phyloP scores from a whole-genome alignment of 2,329 filamentous ascomycete genomes.

The Colletotrichum plurivorum region DNA sequence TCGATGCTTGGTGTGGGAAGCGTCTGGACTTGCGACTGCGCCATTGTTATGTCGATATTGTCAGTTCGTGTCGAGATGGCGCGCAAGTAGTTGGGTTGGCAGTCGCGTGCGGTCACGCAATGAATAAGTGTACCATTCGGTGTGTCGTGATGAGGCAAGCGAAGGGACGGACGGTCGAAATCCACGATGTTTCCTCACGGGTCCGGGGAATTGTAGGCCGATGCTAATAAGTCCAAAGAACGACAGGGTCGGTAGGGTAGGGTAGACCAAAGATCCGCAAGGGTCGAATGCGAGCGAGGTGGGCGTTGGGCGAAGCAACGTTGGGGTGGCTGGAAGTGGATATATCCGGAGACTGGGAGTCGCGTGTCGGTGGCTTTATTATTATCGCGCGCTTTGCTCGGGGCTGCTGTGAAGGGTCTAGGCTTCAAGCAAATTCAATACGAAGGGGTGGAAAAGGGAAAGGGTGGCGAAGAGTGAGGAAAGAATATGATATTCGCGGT shows the following conservation, averaged over 20 bases:
- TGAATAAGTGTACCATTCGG: conserved; percentile 33
- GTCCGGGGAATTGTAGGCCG: conserved; percentile 15
- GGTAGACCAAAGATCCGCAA: background rate
- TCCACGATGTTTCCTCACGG: no score
- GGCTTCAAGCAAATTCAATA: background rate
- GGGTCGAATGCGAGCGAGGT: conserved; percentile 1
- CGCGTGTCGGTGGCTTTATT: conserved; percentile 29
- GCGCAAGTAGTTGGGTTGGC: conserved; percentile 21
- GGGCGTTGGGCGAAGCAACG: conserved; percentile 22
- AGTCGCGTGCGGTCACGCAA: conserved; percentile 32
- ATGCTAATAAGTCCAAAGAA: background rate
- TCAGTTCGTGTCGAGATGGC: conserved; percentile 20
- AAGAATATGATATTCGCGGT: conserved; percentile 2
- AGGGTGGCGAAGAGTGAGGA: background rate
- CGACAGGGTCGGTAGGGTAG: conserved; percentile 2
- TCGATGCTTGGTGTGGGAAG: conserved; percentile 29
- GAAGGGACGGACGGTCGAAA: background rate
- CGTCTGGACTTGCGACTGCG: conserved; percentile 35
- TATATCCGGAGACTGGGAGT: conserved; percentile 25
- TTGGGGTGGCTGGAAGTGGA: conserved; percentile 40
- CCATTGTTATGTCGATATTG: conserved; percentile 27
- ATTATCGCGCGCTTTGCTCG: conserved; percentile 18
- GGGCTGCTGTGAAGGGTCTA: background rate
- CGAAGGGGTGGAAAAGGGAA: background rate
- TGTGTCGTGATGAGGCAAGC: conserved; percentile 3